Base-by-base conservation (phyloP, 2,329 filamentous ascomycete species). In the Apiospora arundinis region DNA sequence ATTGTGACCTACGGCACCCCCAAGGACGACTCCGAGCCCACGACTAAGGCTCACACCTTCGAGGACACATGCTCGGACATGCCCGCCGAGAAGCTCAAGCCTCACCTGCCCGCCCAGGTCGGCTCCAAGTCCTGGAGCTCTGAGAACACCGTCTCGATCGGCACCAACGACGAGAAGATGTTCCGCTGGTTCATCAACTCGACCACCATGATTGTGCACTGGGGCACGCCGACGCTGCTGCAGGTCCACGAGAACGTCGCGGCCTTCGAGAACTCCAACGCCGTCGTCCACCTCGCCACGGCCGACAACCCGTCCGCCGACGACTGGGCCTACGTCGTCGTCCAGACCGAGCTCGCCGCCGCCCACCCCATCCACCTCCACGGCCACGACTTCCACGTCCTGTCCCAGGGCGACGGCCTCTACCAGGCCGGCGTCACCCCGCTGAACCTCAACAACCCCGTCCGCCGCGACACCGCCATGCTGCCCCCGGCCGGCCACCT, bases 181-280 rank as follows among this genome's bases (percentile, higher is more conserved):
- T 85, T 87, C 79, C 82, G 82, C 65, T 88, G 86, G 86, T 84
- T 81, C 16, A 77, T 88, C 73, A 87, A 87, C 77, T 79, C 78
- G 66, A 86, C 81, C 44, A 83, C 83, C n/a, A 82, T 88, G 75
- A 71, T 81, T 12, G 80, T 87, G 1, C 80, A 88, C 71, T 88
- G 86, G 81, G 79, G 77, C 7, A 76, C 85, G 52, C 87, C 87
- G 6, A 88, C 86, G 0, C 79, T 85, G 23, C 75, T 75, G 45
- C 77, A 81, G 72, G 75, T 82, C 14, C 70, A 80, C 28, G 42
- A 45, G 42, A 72, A 76, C 32, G 72, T 74, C 8, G 70, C 76
- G 69, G 81, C 78, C 16, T 63, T 63, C 56, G 75, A 73, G 1
- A 69, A 70, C 0, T 69, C 73, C 5, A 77, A 80, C 72, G 79